Conservation (phyloP, 78 protist species). For the Planoprotostelium fungivorum region DNA sequence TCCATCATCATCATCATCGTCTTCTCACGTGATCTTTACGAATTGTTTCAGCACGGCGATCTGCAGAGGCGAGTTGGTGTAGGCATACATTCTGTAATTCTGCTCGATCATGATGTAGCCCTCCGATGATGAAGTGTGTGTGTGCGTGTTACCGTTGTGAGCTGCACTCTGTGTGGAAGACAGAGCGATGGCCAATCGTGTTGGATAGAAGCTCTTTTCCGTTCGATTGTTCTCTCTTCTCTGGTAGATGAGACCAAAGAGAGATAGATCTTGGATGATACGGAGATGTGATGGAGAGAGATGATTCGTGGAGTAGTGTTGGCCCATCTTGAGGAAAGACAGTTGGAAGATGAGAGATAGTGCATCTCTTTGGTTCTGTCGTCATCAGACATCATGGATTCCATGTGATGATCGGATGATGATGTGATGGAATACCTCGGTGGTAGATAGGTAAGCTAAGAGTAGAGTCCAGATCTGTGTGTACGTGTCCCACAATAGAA, state of each 20-base stretch:
- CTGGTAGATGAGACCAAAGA: not conserved
- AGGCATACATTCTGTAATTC: not conserved
- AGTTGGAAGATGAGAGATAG: not conserved
- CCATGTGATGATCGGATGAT: not conserved
- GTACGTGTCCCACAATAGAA: not conserved
- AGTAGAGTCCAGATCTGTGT: not conserved
- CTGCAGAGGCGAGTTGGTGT: not conserved
- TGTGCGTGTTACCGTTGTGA: not conserved
- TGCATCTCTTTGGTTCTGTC: not conserved
- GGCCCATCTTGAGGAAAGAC: not conserved
- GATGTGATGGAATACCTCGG: not conserved
- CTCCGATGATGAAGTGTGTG: not conserved
- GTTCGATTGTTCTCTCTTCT: not conserved
- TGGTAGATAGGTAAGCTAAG: not conserved
- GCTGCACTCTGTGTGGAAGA: too few relatives aligned
- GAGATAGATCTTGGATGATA: not conserved
- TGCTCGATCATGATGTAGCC: not conserved
- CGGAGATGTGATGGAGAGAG: not conserved
- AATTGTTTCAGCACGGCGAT: not conserved
- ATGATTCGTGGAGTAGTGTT: not conserved
- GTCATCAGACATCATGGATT: not conserved
- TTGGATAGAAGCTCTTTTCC: not conserved
- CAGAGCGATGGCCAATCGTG: not conserved
- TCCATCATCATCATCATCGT: too few relatives aligned
- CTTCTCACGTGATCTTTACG: not conserved